These are phyloP conservation scores for Argentina anserina DNA, from an alignment of 306 rosid genomes.

Conservation along the genomic window DNA sequence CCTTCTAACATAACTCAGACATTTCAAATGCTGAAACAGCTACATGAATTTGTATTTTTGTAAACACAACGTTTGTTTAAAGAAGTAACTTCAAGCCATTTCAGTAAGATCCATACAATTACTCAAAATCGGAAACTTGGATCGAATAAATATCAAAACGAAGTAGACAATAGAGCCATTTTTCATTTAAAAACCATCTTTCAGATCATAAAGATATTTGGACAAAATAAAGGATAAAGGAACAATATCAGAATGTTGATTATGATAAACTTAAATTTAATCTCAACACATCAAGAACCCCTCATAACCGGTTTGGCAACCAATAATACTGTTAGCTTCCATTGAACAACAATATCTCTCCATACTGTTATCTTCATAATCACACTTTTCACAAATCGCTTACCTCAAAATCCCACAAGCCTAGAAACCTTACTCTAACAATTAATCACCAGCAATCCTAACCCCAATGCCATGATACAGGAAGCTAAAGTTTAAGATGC, in stretches of 20 bases:
- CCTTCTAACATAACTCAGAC: not conserved
- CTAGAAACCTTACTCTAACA: not conserved
- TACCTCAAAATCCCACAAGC: not conserved
- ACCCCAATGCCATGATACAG: not conserved
- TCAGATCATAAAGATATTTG: not conserved
- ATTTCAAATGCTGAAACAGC: not conserved
- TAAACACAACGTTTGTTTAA: not conserved
- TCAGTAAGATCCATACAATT: not conserved
- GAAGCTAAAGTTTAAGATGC: not conserved
- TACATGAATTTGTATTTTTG: not conserved
- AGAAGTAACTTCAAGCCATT: not conserved
- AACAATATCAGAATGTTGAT: not conserved
- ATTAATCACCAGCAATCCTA: not conserved
- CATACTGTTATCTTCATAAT: not conserved
- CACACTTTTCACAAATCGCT: not conserved
- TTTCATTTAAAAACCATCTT: not conserved
- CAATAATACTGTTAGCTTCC: not conserved
- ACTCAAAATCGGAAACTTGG: not conserved
- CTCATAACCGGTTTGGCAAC: not conserved
- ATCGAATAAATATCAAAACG: not conserved
- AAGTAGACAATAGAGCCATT: not conserved
- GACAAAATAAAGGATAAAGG: not conserved
- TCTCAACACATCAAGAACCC: not conserved
- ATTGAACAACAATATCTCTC: not conserved
- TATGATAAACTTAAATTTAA: not conserved